These are phyloP conservation scores for Buddleja alternifolia DNA, from an alignment of 257 asterid genomes.

Conservation along the genomic window DNA sequence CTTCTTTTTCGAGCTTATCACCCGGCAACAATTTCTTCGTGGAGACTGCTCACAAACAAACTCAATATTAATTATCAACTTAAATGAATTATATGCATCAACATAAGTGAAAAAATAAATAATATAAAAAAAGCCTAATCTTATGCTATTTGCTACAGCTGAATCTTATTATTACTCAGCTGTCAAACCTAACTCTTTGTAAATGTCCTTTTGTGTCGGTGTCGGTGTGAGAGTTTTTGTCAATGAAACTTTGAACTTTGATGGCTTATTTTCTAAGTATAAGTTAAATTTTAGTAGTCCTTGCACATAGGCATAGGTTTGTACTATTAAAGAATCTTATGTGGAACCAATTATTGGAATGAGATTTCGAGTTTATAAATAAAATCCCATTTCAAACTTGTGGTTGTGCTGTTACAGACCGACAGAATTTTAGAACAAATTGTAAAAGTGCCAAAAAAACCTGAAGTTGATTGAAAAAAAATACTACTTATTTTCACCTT, in stretches of 20 bases:
- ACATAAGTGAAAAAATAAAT: background rate
- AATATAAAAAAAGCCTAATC: background rate
- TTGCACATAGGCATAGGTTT: conserved; percentile 24
- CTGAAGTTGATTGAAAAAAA: too few relatives aligned
- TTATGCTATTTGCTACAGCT: too few relatives aligned
- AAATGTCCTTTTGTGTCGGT: background rate
- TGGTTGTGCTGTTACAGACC: too few relatives aligned
- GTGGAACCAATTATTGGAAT: background rate
- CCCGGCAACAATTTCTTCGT: conserved; percentile 82
- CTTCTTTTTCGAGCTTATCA: conserved; percentile 46
- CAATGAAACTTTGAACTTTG: conserved; percentile 17
- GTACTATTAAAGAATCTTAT: background rate
- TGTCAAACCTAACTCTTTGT: background rate
- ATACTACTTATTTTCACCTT: too few relatives aligned
- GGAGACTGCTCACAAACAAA: conserved; percentile 63
- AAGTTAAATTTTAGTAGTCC: conserved; percentile 30
- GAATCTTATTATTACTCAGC: background rate
- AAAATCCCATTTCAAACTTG: too few relatives aligned
- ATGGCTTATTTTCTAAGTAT: conserved; percentile 4
- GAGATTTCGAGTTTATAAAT: too few relatives aligned
- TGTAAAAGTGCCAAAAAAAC: too few relatives aligned
- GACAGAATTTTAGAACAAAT: too few relatives aligned
- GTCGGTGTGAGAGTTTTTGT: conserved; percentile 28
- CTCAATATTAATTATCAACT: conserved; percentile 6
- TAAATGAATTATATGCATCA: background rate